These are phyloP conservation scores for Stagonosporopsis rhizophila DNA, from an alignment of 2,329 filamentous ascomycete genomes.

Conservation along the genomic window DNA sequence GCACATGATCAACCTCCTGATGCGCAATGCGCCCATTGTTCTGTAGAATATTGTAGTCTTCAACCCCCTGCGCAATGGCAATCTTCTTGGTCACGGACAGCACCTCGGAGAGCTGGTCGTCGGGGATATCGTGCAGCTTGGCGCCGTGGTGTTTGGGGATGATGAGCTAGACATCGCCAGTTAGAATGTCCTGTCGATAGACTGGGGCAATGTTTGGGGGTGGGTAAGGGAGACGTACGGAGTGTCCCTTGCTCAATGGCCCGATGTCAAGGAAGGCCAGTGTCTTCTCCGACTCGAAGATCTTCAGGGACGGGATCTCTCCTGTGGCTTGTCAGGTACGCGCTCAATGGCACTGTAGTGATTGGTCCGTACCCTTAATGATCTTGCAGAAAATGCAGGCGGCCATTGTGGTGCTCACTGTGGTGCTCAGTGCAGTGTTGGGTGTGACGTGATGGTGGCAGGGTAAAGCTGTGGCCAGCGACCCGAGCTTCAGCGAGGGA, in stretches of 20 bases:
- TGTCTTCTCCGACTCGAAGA: slow-evolving; percentile 92
- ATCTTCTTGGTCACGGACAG: slow-evolving; percentile 89
- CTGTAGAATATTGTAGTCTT: slow-evolving; percentile 92
- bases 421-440: slow-evolving; percentile 36
- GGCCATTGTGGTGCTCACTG: slow-evolving; percentile 57
- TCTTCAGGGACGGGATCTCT: slow-evolving; percentile 95
- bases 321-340: slow-evolving; percentile 61
- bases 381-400: slow-evolving; percentile 98
- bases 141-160: slow-evolving; percentile 95
- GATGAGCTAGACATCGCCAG: slow-evolving; percentile 72
- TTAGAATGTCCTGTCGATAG: background rate
- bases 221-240: slow-evolving; percentile 65
- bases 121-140: slow-evolving; percentile 91
- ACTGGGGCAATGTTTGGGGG: too few relatives aligned
- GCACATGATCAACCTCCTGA: slow-evolving; percentile 90
- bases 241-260: slow-evolving; percentile 85
- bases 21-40: slow-evolving; percentile 94
- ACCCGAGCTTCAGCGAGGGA: slow-evolving; percentile 18
- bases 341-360: background rate
- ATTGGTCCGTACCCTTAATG: slow-evolving; percentile 73
- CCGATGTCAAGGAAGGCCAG: slow-evolving; percentile 97
- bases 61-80: slow-evolving; percentile 74
- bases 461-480: slow-evolving; percentile 12
- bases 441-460: slow-evolving; percentile 32
- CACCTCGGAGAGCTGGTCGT: slow-evolving; percentile 83